Conservation (phyloP, 1,284 basidiomycete genomes). For the Mixia osmundae region DNA sequence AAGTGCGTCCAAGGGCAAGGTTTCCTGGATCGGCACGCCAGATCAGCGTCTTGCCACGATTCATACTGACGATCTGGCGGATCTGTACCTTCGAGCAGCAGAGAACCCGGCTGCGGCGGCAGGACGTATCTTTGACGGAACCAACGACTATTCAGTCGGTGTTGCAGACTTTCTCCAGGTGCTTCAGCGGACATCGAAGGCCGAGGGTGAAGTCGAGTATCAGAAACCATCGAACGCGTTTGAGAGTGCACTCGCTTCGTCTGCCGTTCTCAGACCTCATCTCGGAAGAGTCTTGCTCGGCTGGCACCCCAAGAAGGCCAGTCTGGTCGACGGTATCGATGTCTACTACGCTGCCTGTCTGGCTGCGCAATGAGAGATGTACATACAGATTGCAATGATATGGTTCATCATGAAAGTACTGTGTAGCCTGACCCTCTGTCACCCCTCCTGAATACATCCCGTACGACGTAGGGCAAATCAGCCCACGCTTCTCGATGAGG, state of each 20-base stretch:
- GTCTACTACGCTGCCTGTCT: constrained; percentile 23
- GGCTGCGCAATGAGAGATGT: constrained; percentile 4
- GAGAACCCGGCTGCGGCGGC: constrained; percentile 17
- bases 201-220: no score
- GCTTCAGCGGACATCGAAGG: no score
- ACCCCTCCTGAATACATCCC: background rate
- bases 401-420: no score
- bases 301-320: constrained; percentile 28
- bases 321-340: constrained; percentile 28
- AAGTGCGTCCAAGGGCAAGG: constrained; percentile 22
- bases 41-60: constrained; percentile 27
- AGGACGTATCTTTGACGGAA: constrained; percentile 29
- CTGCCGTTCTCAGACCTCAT: constrained; percentile 23
- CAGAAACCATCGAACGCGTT: no score
- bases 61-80: constrained; percentile 32
- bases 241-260: constrained; percentile 11
- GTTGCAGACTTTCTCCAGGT: constrained; percentile 20
- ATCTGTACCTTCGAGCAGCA: constrained; percentile 9
- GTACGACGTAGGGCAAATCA: background rate
- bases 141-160: constrained; percentile 22
- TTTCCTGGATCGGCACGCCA: constrained; percentile 25
- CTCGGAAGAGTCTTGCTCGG: constrained; percentile 28
- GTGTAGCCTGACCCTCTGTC: no score
- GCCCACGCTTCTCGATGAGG: no score
- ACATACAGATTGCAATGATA: no score